phyloP scores from a whole-genome alignment of 192 early-diverging fungal genomes.

The Geosiphon pyriformis region DNA sequence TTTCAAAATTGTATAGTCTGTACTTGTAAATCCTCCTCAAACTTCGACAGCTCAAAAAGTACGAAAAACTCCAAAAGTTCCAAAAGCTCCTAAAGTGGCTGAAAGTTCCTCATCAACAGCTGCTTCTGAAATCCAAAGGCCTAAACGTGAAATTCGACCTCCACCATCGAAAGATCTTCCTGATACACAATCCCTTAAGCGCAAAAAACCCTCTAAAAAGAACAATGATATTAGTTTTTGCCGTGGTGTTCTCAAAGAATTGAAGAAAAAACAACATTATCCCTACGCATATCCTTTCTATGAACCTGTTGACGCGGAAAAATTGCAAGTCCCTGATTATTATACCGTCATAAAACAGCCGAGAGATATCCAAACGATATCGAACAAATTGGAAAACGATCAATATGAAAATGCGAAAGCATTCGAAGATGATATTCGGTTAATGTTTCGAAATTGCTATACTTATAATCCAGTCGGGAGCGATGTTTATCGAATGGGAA shows the following conservation, averaged over 20 bases:
- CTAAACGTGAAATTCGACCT: neutral
- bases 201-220: constrained; percentile 32
- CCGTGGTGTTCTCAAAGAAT: constrained; percentile 53
- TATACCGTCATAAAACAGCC: constrained; percentile 69
- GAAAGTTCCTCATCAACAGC: neutral
- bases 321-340: constrained; percentile 84
- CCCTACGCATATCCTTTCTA: constrained; percentile 69
- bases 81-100: neutral
- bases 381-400: constrained; percentile 50
- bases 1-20: neutral
- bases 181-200: constrained; percentile 28
- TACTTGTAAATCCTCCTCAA: neutral
- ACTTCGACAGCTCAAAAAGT: neutral
- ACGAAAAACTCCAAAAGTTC: constrained; percentile 9
- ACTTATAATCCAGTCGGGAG: constrained; percentile 59
- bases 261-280: constrained; percentile 62
- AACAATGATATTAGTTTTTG: constrained; percentile 63
- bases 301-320: constrained; percentile 81
- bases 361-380: constrained; percentile 75
- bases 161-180: constrained; percentile 39
- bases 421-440: constrained; percentile 60
- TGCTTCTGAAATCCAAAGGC: neutral
- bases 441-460: constrained; percentile 76
- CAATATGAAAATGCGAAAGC: constrained; percentile 54
- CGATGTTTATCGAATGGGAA: constrained; percentile 57